A percentile compares a stretch with the other conserved stretches of the same genome.
These are phyloP conservation scores for Lindgomyces ingoldianus DNA, from an alignment of 495 filamentous ascomycete genomes.

Conservation along the genomic window DNA sequence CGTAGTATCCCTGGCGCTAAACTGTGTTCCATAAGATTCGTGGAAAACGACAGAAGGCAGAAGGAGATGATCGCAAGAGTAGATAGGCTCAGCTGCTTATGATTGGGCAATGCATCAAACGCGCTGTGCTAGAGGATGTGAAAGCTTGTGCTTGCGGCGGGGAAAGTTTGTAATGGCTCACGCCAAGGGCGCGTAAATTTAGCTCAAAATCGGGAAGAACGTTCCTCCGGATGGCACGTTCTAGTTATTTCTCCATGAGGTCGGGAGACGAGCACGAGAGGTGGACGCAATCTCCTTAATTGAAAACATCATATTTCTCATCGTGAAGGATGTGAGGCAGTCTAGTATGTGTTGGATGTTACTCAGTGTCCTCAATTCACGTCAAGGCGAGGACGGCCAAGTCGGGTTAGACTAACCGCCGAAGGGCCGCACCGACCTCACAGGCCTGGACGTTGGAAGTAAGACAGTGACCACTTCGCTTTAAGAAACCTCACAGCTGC, in stretches of 20 bases:
- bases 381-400: not conserved
- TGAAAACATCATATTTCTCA: not conserved
- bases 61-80: not conserved
- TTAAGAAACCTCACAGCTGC: too few relatives aligned
- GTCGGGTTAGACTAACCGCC: constrained; percentile 13
- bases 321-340: not conserved
- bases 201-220: not conserved
- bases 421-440: too few relatives aligned
- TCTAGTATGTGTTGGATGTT: not conserved
- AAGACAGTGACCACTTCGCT: not conserved
- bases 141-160: not conserved
- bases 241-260: not conserved
- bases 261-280: not conserved
- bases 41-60: not conserved
- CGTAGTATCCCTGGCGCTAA: not conserved
- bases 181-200: constrained; percentile 25
- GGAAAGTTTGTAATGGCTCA: not conserved
- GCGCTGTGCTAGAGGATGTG: not conserved
- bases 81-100: not conserved
- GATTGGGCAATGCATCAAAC: not conserved
- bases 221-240: not conserved
- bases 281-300: too few relatives aligned
- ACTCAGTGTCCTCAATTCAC: not conserved
- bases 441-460: not conserved
- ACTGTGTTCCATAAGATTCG: not conserved